Base-by-base conservation (phyloP, 306 rosid species). In the Leucaena leucocephala region DNA sequence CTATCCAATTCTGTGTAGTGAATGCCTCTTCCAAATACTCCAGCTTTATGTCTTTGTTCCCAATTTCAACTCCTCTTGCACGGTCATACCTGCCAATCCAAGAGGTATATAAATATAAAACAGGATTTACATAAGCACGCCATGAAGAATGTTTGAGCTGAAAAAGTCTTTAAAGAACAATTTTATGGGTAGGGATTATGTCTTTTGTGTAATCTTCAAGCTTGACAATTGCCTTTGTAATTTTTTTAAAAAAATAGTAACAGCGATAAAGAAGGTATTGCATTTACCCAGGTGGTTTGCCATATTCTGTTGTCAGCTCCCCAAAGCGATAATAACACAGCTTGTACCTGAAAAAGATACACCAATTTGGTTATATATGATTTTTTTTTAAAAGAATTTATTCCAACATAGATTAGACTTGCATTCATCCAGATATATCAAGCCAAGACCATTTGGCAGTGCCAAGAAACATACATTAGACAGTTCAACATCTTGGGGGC, bases 401-500 rank as follows among this genome's bases (percentile, higher is more conserved):
- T 35, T 42, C 34, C 12, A 66, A 19, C n/a, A 13, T 34, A 64
- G 33, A 65, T 42, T 34, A 78, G 22, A 82, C 39, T 34, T 50
- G 45, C 46, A 22, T 50, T 65, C 57, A 75, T 46, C 52, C 33
- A 75, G 75, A 72, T 61, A 50, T 14, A 77, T 66, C 45, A 77
- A 77, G 66, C 38, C 70, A 82, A 65, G 66, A 50, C 58, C 45
- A 42, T 42, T 38, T 44, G 66, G 77, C n/a, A 63, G 76, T 8
- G 14, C 61, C 16, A 54, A 46, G 77, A 58, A 81, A 89, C 97
- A 93, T 91, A 96, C 98, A 96, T 96, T 54, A 96, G 97, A 89
- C 99, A 96, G 84, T 96, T 96, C 94, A 96, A 77, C 99, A 96
- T 93, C 92, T 96, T 96, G 33, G 99, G 98, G 71, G 99, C 92